Conservation (phyloP, 1,284 basidiomycete genomes). For the Anthracocystis panici-leucophaei region DNA sequence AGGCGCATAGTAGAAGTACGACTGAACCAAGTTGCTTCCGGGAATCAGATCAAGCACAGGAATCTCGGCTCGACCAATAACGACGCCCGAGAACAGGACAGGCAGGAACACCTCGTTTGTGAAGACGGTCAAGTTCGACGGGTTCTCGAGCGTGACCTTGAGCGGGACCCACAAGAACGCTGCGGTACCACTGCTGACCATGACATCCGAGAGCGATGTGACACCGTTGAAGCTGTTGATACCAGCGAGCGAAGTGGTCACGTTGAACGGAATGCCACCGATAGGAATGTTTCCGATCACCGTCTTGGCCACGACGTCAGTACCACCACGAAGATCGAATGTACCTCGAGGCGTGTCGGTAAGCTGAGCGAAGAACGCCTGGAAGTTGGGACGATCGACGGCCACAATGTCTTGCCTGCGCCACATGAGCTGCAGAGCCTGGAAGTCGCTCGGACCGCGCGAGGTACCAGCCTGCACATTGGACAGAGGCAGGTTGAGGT, state of each 20-base stretch:
- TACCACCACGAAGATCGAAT: constrained; percentile 75
- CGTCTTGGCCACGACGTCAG: constrained; percentile 77
- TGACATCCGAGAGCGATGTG: constrained; percentile 71
- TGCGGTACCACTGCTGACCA: constrained; percentile 53
- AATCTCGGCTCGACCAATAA: constrained; percentile 71
- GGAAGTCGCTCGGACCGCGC: constrained; percentile 75
- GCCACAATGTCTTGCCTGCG: constrained; percentile 74
- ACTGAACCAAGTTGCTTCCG: constrained; percentile 74
- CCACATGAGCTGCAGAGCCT: constrained; percentile 74
- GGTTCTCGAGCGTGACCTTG: constrained; percentile 53
- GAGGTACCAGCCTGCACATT: constrained; percentile 76
- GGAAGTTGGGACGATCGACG: constrained; percentile 75
- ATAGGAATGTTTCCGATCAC: constrained; percentile 79
- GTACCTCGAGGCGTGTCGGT: constrained; percentile 73
- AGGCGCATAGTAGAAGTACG: constrained; percentile 80
- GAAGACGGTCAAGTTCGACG: constrained; percentile 75
- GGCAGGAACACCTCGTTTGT: constrained; percentile 76
- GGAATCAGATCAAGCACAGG: constrained; percentile 73
- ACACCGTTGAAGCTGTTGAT: constrained; percentile 54
- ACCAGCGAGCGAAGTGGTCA: constrained; percentile 75
- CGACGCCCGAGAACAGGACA: constrained; percentile 75
- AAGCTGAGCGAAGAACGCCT: constrained; percentile 75
- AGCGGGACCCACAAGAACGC: constrained; percentile 43
- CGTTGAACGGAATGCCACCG: constrained; percentile 76
- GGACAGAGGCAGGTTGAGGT: constrained; percentile 74